Conservation (phyloP, 331 rosid genomes). For the Quercus phellos region DNA sequence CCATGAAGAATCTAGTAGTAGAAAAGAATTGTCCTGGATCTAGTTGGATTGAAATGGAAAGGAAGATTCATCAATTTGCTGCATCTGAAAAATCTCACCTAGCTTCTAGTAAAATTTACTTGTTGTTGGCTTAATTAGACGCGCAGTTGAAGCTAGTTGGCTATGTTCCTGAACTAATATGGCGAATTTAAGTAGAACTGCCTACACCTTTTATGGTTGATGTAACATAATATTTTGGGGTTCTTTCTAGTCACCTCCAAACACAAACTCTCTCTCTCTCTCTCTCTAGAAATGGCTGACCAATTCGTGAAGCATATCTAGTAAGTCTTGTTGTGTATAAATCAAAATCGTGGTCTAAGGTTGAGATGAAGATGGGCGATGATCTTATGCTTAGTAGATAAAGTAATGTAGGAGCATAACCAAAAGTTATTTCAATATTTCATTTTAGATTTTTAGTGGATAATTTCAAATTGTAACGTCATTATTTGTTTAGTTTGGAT, state of each 20-base stretch:
- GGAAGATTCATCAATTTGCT: conserved; percentile 30
- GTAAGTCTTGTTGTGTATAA: too few relatives aligned
- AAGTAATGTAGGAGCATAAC: neutral
- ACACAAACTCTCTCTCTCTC: too few relatives aligned
- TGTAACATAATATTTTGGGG: neutral
- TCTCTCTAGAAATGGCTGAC: too few relatives aligned
- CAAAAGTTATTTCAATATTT: too few relatives aligned
- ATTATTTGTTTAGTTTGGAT: too few relatives aligned
- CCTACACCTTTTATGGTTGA: neutral
- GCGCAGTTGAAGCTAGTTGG: conserved; percentile 29
- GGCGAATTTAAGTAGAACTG: neutral
- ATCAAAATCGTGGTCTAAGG: conserved; percentile 12
- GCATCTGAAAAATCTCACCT: conserved; percentile 58
- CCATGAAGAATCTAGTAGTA: conserved; percentile 61
- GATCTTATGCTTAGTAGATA: conserved; percentile 27
- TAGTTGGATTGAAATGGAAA: conserved; percentile 57
- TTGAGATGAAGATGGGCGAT: conserved; percentile 29
- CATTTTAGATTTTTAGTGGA: too few relatives aligned
- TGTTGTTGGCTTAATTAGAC: conserved; percentile 43
- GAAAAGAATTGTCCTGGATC: conserved; percentile 69
- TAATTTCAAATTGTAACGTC: too few relatives aligned
- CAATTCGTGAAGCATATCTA: too few relatives aligned
- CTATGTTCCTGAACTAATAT: conserved; percentile 27
- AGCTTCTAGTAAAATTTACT: conserved; percentile 38
- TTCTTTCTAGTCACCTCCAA: neutral